Evolutionary conservation across 2,329 filamentous ascomycete species (phyloP).

Genomic region (Sporothrix brasiliensis): DNA sequence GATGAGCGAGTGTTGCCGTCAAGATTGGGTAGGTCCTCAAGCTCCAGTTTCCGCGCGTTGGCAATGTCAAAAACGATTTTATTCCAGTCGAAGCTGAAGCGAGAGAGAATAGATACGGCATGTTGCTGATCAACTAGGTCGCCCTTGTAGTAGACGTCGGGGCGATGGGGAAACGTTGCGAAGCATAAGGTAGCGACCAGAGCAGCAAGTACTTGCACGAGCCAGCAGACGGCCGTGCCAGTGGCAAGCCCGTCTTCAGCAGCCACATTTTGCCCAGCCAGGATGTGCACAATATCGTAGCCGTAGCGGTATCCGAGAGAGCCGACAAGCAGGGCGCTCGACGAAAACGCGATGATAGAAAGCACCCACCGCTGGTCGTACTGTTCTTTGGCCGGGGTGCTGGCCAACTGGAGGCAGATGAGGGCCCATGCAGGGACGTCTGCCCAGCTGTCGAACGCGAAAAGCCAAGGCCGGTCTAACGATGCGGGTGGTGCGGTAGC

Average conservation of each 20-base stretch:
- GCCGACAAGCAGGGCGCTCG: conserved; percentile 37
- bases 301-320: conserved; percentile 40
- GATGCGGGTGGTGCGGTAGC: neutral
- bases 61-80: conserved; percentile 41
- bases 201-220: conserved; percentile 38
- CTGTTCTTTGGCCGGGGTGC: conserved; percentile 39
- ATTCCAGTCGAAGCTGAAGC: conserved; percentile 44
- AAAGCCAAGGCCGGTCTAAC: conserved; percentile 5
- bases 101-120: conserved; percentile 41
- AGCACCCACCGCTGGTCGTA: conserved; percentile 41
- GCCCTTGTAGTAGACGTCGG: conserved; percentile 42
- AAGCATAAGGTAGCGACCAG: conserved; percentile 38
- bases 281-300: conserved; percentile 36
- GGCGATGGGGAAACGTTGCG: conserved; percentile 42
- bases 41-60: conserved; percentile 41
- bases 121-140: conserved; percentile 45
- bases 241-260: conserved; percentile 26
- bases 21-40: conserved; percentile 42
- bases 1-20: conserved; percentile 41
- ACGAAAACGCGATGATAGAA: conserved; percentile 39
- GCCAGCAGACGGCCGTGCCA: conserved; percentile 38
- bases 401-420: conserved; percentile 40
- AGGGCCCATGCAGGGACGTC: conserved; percentile 39
- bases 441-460: conserved; percentile 35
- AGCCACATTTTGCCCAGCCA: conserved; percentile 31